Percentiles rank a stretch among this genome's conserved stretches.
Evolutionary conservation across 73 alveolate species (phyloP).

Genomic region (Tetrahymena elliotti): DNA sequence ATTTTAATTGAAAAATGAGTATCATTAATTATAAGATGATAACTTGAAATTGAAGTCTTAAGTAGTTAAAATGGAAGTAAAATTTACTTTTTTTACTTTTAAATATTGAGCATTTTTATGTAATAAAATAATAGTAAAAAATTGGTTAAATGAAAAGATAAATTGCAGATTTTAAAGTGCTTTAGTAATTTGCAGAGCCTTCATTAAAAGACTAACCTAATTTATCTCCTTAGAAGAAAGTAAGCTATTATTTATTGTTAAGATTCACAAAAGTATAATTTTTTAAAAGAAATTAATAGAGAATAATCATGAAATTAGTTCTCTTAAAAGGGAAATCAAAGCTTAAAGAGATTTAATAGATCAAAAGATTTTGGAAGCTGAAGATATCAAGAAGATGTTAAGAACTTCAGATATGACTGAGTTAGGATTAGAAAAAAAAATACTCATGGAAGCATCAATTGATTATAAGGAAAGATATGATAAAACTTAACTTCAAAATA

Average conservation of each 20-base stretch:
- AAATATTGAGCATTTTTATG: neutral
- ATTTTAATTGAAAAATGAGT: neutral
- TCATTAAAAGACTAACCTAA: neutral
- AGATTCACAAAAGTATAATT: neutral
- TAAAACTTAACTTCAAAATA: neutral
- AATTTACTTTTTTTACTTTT: neutral
- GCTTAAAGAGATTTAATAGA: neutral
- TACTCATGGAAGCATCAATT: neutral
- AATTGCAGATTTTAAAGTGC: neutral
- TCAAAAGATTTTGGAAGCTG: neutral
- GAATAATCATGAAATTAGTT: neutral
- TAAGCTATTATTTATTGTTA: neutral
- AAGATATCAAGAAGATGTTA: neutral
- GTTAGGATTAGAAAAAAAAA: neutral
- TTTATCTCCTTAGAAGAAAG: neutral
- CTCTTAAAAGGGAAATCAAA: neutral
- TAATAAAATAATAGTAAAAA: neutral
- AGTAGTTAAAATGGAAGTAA: neutral
- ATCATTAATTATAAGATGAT: neutral
- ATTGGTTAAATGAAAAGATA: neutral
- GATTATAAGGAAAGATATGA: neutral
- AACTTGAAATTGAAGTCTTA: neutral
- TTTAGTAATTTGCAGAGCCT: neutral
- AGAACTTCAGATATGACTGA: neutral
- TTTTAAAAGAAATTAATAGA: neutral